A percentile compares a stretch with the other conserved stretches of the same genome.
Evolutionary conservation across 192 early-diverging fungal genomes (phyloP).

Genomic region (Radiomyces spectabilis): DNA sequence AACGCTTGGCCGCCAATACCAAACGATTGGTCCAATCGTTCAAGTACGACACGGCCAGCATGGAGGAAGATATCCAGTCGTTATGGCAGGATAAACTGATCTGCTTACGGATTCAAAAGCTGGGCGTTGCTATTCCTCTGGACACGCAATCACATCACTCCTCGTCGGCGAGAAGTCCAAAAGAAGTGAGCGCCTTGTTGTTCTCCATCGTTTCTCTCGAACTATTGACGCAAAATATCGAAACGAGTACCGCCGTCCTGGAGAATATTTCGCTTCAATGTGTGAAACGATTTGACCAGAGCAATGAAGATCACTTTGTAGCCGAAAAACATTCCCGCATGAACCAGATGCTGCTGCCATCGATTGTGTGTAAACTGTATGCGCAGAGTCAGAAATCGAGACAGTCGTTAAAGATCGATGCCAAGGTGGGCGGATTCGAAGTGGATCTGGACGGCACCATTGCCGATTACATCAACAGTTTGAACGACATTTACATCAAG

Average conservation of each 20-base stretch:
- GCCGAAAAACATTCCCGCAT: slow-evolving; percentile 41
- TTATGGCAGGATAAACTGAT: slow-evolving; percentile 49
- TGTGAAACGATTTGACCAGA: slow-evolving; percentile 53
- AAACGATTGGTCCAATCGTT: slow-evolving; percentile 57
- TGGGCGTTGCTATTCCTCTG: slow-evolving; percentile 60
- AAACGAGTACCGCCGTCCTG: slow-evolving; percentile 45
- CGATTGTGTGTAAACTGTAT: slow-evolving; percentile 44
- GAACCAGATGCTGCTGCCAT: slow-evolving; percentile 45
- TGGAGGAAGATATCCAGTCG: slow-evolving; percentile 43
- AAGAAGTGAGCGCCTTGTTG: slow-evolving; percentile 48
- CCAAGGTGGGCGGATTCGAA: slow-evolving; percentile 63
- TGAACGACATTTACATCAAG: slow-evolving; percentile 53
- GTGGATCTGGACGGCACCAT: slow-evolving; percentile 63
- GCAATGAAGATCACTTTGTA: slow-evolving; percentile 49
- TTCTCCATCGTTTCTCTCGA: slow-evolving; percentile 49
- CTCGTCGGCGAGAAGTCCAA: neutral
- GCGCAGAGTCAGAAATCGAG: slow-evolving; percentile 28
- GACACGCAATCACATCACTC: neutral
- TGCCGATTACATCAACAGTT: slow-evolving; percentile 54
- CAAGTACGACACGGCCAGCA: slow-evolving; percentile 11
- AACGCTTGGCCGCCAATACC: slow-evolving; percentile 57
- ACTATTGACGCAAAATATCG: slow-evolving; percentile 53
- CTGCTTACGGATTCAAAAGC: slow-evolving; percentile 39
- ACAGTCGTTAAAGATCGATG: slow-evolving; percentile 37
- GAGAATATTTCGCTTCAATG: slow-evolving; percentile 61